These are phyloP conservation scores for Lachancea waltii DNA, from an alignment of 805 yeast genomes.

Conservation along the genomic window DNA sequence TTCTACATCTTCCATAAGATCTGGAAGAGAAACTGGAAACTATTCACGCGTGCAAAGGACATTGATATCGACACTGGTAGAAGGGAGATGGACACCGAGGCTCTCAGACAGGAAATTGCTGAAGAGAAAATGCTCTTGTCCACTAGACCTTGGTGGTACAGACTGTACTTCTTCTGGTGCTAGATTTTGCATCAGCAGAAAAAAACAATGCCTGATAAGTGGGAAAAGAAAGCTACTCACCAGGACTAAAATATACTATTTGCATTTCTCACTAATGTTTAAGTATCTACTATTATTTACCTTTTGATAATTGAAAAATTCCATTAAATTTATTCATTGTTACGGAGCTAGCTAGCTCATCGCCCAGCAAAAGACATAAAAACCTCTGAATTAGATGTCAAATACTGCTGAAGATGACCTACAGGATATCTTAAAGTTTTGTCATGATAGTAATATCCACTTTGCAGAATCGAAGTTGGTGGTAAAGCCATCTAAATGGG, in stretches of 20 bases:
- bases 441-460: slow-evolving; percentile 44
- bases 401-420: background rate
- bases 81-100: slow-evolving; percentile 49
- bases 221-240: background rate
- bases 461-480: slow-evolving; percentile 45
- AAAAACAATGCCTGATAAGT: background rate
- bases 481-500: slow-evolving; percentile 42
- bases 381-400: no score
- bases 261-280: background rate
- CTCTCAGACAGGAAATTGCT: slow-evolving; percentile 44
- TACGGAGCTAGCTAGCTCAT: background rate
- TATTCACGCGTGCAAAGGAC: slow-evolving; percentile 40
- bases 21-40: slow-evolving; percentile 39
- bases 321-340: background rate
- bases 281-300: no score
- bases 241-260: no score
- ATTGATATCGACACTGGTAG: slow-evolving; percentile 61
- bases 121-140: slow-evolving; percentile 43
- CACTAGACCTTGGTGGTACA: slow-evolving; percentile 42
- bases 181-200: no score
- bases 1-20: slow-evolving; percentile 55
- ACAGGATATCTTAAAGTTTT: slow-evolving; percentile 43
- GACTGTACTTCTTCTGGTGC: slow-evolving; percentile 43
- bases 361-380: background rate
- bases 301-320: no score